Conservation (phyloP, 2,329 filamentous ascomycete species). For the Pyrenochaeta sp. region DNA sequence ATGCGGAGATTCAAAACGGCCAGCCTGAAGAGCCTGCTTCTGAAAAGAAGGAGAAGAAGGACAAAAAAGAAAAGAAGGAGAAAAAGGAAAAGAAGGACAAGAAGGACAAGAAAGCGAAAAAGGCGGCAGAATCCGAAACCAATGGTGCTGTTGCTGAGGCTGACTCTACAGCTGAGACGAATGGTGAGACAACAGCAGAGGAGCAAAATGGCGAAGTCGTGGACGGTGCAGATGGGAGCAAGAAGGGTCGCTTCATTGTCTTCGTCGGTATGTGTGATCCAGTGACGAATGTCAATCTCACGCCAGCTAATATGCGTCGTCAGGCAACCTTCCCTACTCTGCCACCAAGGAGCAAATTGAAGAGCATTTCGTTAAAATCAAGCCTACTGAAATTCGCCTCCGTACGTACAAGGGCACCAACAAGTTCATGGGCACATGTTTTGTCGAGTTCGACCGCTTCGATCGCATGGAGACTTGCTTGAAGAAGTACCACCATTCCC, state of each 20-base stretch:
- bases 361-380: constrained; percentile 79
- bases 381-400: constrained; percentile 71
- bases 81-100: constrained; percentile 40
- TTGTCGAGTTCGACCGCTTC: constrained; percentile 87
- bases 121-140: constrained; percentile 16
- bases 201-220: constrained; percentile 26
- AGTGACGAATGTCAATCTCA: too few relatives aligned
- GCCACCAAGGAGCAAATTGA: constrained; percentile 74
- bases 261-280: constrained; percentile 69
- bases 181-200: constrained; percentile 19
- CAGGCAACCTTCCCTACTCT: constrained; percentile 86
- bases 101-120: constrained; percentile 33
- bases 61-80: constrained; percentile 37
- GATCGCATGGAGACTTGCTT: constrained; percentile 93
- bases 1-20: constrained; percentile 14
- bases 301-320: constrained; percentile 23
- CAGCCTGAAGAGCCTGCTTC: constrained; percentile 15
- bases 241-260: constrained; percentile 72
- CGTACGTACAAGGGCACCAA: constrained; percentile 47
- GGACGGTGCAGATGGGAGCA: constrained; percentile 32
- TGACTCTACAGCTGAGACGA: constrained; percentile 20
- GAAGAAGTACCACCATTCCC: constrained; percentile 86
- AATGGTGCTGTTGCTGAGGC: constrained; percentile 21
- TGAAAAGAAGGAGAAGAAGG: constrained; percentile 31
- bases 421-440: constrained; percentile 50